Base-by-base conservation (phyloP, 805 yeast genomes). In the Komagataella populi region DNA sequence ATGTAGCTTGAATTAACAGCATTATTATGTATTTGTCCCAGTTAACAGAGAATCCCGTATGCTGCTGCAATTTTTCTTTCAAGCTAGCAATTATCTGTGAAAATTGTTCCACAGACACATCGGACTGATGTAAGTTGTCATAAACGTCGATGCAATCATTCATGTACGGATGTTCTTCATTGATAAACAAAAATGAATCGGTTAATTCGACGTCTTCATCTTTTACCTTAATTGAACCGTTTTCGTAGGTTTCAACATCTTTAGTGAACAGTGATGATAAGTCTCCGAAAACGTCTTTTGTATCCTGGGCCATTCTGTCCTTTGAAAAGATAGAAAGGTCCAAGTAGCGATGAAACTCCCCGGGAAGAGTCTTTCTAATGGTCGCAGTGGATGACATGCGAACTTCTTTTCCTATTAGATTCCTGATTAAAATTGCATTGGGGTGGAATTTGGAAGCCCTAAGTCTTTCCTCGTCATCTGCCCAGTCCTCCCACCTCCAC, bases 401-500 rank as follows among this genome's bases (percentile, higher is more conserved):
- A 43, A 90, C 70, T 64, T 91, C 97, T 60, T 89, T 90, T 45
- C 81, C 77, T 54, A 93, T 82, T 55, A 90, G 72, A 66, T 89
- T 89, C 57, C 75, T 79, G 54, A 91, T 80, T 57, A 91, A 84
- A 48, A 76, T 77, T 55, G 78, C 73, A 57, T 79, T 80, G 10
- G 97, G 96, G 61, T 87, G 90, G 59, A 77, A 80, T 39, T 69
- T 63, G 43, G 75, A 69, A 8, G 70, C 64, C 6, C 70, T 66
- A 48, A 70, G 73, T 0, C 83, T 73, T 59, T 82, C 86, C 2
- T 65, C 68, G 23, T 22, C 14, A 8, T 22, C n/a, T 23, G 75
- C 78, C 99, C 99, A 93, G 65, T 90, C 98, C 55, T 78, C 80
- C 99, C 99, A 93, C 62, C 89, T 88, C 99, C 99, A 93, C 44